These are phyloP conservation scores for Paramecium pentaurelia DNA, from an alignment of 73 alveolate species.

Conservation along the genomic window DNA sequence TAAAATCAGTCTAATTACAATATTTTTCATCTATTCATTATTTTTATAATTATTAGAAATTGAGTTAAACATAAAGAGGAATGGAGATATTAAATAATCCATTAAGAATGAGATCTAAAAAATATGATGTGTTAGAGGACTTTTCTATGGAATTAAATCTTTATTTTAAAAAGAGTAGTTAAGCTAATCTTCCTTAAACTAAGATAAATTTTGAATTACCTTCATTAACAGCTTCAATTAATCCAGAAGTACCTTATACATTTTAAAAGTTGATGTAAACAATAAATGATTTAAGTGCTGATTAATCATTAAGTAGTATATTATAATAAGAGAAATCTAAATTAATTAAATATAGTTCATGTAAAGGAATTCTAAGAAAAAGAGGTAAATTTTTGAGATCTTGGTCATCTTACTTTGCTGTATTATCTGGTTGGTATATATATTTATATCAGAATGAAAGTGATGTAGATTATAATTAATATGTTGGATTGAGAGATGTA, in stretches of 20 bases:
- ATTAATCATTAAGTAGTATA: constrained; percentile 5
- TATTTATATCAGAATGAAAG: constrained; percentile 23
- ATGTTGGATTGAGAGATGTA: constrained; percentile 23
- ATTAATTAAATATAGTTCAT: constrained; percentile 3
- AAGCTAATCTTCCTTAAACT: neutral
- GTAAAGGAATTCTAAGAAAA: neutral
- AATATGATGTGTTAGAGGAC: neutral
- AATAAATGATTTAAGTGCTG: neutral
- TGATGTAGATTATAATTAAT: constrained; percentile 1
- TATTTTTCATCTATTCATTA: constrained; percentile 27
- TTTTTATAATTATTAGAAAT: constrained; percentile 30
- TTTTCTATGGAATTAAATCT: constrained; percentile 3
- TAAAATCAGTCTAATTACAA: neutral
- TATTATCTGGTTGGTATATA: constrained; percentile 29
- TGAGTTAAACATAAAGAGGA: neutral
- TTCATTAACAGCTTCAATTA: neutral
- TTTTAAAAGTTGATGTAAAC: neutral
- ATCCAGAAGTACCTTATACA: constrained; percentile 4
- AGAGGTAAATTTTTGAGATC: constrained; percentile 16
- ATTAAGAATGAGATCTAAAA: constrained; percentile 1
- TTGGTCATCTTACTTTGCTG: constrained; percentile 26
- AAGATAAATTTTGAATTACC: constrained; percentile 22
- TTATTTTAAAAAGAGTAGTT: neutral
- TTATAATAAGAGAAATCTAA: constrained; percentile 22
- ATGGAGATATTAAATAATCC: neutral